A percentile compares a stretch with the other conserved stretches of the same genome.
Conservation (phyloP, 1,139 yeast species). For the Yamadazyma diddensiae region DNA sequence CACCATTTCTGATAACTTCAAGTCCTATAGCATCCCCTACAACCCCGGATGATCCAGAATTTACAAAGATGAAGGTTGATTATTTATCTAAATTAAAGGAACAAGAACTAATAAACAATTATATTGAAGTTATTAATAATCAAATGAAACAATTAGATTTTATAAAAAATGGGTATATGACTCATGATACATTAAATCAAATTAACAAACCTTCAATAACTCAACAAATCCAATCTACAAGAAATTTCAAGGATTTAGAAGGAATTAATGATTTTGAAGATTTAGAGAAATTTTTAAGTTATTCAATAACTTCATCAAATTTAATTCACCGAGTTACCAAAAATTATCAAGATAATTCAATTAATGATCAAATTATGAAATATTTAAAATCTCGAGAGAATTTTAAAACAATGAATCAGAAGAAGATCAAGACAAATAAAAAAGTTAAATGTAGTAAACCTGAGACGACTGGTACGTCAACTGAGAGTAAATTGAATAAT, state of each 20-base stretch:
- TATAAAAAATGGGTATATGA: constrained; percentile 47
- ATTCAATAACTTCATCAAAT: constrained; percentile 37
- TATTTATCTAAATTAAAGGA: constrained; percentile 42
- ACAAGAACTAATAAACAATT: constrained; percentile 44
- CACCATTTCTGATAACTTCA: neutral
- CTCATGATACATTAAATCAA: constrained; percentile 40
- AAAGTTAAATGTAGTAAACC: constrained; percentile 5
- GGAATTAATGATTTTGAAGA: constrained; percentile 41
- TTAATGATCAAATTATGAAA: constrained; percentile 36
- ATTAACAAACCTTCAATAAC: constrained; percentile 6
- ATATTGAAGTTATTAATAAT: constrained; percentile 42
- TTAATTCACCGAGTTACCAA: constrained; percentile 43
- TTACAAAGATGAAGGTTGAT: constrained; percentile 26
- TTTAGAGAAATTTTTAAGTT: constrained; percentile 41
- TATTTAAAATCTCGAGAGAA: constrained; percentile 22
- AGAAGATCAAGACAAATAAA: constrained; percentile 4
- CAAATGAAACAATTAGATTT: constrained; percentile 46
- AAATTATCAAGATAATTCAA: constrained; percentile 16
- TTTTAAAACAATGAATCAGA: constrained; percentile 6
- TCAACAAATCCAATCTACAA: constrained; percentile 3
- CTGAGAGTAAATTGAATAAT: neutral
- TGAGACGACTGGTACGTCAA: constrained; percentile 1
- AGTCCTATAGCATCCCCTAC: neutral
- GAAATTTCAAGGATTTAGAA: constrained; percentile 33
- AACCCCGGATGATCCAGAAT: constrained; percentile 14